A percentile compares a stretch with the other conserved stretches of the same genome.
Evolutionary conservation across 495 filamentous ascomycete species (phyloP).

Genomic region (Daldinia grandis): DNA sequence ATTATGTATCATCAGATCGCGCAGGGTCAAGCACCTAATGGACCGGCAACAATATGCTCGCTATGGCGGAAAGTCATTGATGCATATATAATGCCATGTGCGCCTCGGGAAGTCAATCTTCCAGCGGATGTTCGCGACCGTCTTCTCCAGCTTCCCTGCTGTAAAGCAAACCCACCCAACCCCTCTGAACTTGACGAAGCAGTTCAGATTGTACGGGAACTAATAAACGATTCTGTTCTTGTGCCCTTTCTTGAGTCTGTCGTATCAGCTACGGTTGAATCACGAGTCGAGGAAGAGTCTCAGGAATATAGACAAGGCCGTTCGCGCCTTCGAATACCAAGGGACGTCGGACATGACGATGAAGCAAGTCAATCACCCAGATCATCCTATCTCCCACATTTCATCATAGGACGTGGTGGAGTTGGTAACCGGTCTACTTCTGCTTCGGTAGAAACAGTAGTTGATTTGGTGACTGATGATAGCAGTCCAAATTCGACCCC

Average conservation of each 20-base stretch:
- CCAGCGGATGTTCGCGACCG: slow-evolving; percentile 84
- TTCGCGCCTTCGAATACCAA: slow-evolving; percentile 51
- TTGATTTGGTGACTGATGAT: slow-evolving; percentile 58
- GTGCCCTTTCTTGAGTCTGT: slow-evolving; percentile 79
- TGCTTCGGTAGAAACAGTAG: slow-evolving; percentile 46
- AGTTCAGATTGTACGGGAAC: slow-evolving; percentile 88
- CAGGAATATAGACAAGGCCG: slow-evolving; percentile 51
- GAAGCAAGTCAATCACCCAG: slow-evolving; percentile 56
- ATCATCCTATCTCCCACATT: slow-evolving; percentile 54
- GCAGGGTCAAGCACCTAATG: slow-evolving; percentile 50
- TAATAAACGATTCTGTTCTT: slow-evolving; percentile 96
- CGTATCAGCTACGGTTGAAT: slow-evolving; percentile 48
- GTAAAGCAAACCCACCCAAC: slow-evolving; percentile 68
- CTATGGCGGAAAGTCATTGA: slow-evolving; percentile 73
- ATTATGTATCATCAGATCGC: slow-evolving; percentile 65
- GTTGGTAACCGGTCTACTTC: slow-evolving; percentile 50
- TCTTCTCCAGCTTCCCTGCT: slow-evolving; percentile 70
- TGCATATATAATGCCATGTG: slow-evolving; percentile 80
- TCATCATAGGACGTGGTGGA: slow-evolving; percentile 51
- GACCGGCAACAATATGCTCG: slow-evolving; percentile 75
- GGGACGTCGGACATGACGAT: slow-evolving; percentile 44
- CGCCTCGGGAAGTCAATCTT: slow-evolving; percentile 91
- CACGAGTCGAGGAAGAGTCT: slow-evolving; percentile 43
- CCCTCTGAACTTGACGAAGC: slow-evolving; percentile 86
- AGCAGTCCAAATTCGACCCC: slow-evolving; percentile 62